A percentile compares a stretch with the other conserved stretches of the same genome.
Conservation (phyloP, 495 filamentous ascomycete species). For the Usnea hakonensis region DNA sequence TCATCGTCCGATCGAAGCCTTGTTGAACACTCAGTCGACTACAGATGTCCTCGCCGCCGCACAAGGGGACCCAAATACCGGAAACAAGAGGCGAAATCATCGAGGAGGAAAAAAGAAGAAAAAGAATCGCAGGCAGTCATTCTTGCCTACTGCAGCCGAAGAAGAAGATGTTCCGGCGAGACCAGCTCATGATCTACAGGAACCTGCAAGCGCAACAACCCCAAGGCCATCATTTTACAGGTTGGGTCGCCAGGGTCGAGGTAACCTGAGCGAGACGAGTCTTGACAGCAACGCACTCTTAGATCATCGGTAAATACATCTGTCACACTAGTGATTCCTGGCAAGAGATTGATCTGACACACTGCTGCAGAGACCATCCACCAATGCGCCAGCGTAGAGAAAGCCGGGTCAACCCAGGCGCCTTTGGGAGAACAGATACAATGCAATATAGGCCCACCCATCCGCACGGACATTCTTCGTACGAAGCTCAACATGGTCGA, state of each 20-base stretch:
- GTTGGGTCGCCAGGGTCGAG: constrained; percentile 36
- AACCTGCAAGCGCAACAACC: constrained; percentile 26
- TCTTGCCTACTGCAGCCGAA: constrained; percentile 42
- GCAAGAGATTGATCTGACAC: constrained; percentile 1
- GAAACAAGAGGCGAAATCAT: constrained; percentile 37
- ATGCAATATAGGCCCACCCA: constrained; percentile 1
- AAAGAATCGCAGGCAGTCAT: constrained; percentile 55
- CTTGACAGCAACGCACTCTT: constrained; percentile 72
- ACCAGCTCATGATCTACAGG: constrained; percentile 27
- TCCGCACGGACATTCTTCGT: constrained; percentile 12
- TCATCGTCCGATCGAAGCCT: constrained; percentile 19
- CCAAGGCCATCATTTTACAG: constrained; percentile 49
- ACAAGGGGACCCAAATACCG: constrained; percentile 12
- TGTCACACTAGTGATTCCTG: neutral
- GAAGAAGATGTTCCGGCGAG: constrained; percentile 33
- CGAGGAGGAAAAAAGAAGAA: constrained; percentile 51
- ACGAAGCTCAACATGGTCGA: constrained; percentile 12
- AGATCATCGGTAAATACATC: constrained; percentile 59
- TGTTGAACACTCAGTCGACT: constrained; percentile 20
- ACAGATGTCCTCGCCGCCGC: constrained; percentile 14
- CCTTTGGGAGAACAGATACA: constrained; percentile 18
- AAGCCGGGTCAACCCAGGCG: constrained; percentile 39
- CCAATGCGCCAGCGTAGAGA: constrained; percentile 61
- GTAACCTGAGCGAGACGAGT: constrained; percentile 67
- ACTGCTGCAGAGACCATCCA: constrained; percentile 53